phyloP scores from a whole-genome alignment of 73 alveolate species.

The Tetrahymena elliotti region DNA sequence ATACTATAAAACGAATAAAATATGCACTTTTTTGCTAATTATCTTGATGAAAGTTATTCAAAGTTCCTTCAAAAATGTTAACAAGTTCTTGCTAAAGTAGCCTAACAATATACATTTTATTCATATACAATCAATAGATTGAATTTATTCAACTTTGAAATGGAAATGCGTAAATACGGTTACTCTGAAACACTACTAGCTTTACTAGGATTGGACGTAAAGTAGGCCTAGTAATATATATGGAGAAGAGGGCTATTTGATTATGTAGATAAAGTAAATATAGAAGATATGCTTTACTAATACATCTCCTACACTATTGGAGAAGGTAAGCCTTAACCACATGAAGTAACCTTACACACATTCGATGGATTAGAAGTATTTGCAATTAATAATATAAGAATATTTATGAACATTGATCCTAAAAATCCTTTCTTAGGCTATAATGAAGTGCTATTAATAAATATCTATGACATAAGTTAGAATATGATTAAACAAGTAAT shows the following conservation, averaged over 20 bases:
- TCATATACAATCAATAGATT: neutral
- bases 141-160: neutral
- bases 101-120: neutral
- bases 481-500: neutral
- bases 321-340: neutral
- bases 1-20: neutral
- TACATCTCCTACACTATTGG: neutral
- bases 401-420: neutral
- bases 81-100: neutral
- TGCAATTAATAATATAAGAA: neutral
- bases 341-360: neutral
- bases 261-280: neutral
- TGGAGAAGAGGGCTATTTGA: neutral
- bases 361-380: neutral
- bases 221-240: neutral
- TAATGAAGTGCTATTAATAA: neutral
- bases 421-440: neutral
- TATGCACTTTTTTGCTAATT: neutral
- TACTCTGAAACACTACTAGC: neutral
- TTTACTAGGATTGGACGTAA: neutral
- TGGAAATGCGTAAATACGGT: neutral
- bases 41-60: neutral
- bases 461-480: neutral
- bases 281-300: neutral
- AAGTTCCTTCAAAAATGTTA: neutral